Conservation (phyloP, 352 stramenopile genomes). For the Phytophthora megakarya region DNA sequence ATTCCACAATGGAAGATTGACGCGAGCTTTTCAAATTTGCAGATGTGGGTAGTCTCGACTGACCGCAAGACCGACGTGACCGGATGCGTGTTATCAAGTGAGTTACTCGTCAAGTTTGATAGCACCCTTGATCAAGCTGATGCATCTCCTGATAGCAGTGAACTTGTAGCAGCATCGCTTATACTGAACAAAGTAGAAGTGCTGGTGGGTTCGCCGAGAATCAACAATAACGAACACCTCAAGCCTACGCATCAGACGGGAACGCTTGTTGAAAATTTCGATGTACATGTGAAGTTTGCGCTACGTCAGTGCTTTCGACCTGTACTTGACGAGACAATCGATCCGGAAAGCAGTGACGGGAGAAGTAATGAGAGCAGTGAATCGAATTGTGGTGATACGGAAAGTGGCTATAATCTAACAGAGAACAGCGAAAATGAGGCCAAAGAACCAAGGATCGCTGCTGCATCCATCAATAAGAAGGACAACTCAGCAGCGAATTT, state of each 20-base stretch:
- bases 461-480: conserved; percentile 1
- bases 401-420: conserved; percentile 2
- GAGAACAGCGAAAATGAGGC: conserved; percentile 16
- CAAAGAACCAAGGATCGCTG: conserved; percentile 23
- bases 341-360: conserved; percentile 30
- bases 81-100: conserved; percentile 56
- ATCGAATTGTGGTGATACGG: conserved; percentile 15
- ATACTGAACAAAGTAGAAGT: conserved; percentile 45
- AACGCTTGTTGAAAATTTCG: conserved; percentile 58
- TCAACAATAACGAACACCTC: conserved; percentile 12
- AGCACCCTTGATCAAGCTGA: conserved; percentile 18
- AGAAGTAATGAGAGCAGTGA: conserved; percentile 27
- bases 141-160: conserved; percentile 10
- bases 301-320: conserved; percentile 39
- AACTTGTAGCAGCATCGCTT: conserved; percentile 37
- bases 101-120: conserved; percentile 36
- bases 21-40: conserved; percentile 50
- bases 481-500: conserved; percentile 14
- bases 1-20: conserved; percentile 48
- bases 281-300: conserved; percentile 35
- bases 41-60: conserved; percentile 73
- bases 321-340: conserved; percentile 14
- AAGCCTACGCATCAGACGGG: conserved; percentile 38
- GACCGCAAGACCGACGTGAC: conserved; percentile 60
- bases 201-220: conserved; percentile 35